These are phyloP conservation scores for Zymoseptoria crescenta DNA, from an alignment of 2,329 filamentous ascomycete genomes.

Conservation along the genomic window DNA sequence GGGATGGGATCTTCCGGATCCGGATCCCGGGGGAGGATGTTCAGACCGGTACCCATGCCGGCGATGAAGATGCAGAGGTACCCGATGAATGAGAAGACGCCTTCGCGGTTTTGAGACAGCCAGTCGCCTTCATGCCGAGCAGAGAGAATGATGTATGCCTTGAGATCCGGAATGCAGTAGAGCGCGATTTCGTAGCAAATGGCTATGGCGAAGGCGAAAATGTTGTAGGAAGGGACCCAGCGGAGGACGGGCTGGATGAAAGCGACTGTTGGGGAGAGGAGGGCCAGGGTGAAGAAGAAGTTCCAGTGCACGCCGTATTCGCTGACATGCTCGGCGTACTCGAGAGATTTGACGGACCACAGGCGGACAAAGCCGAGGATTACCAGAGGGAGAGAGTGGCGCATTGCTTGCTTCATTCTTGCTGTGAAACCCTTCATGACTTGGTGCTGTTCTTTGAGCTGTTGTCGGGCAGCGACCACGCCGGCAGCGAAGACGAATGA, in stretches of 20 bases:
- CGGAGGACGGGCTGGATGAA: conserved; percentile 66
- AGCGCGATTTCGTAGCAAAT: conserved; percentile 67
- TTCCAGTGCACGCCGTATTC: conserved; percentile 99
- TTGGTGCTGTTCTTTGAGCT: conserved; percentile 54
- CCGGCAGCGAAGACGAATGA: conserved; percentile 95
- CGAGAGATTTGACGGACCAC: conserved; percentile 82
- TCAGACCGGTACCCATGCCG: conserved; percentile 75
- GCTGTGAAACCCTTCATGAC: conserved; percentile 42
- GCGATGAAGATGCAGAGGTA: conserved; percentile 93
- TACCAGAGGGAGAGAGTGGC: conserved; percentile 77
- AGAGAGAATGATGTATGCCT: conserved; percentile 73
- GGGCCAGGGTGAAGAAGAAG: conserved; percentile 93
- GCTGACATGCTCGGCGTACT: conserved; percentile 94
- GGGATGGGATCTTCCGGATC: conserved; percentile 15
- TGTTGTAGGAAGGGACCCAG: conserved; percentile 67
- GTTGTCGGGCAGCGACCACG: conserved; percentile 75
- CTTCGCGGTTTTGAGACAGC: conserved; percentile 85
- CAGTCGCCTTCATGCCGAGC: conserved; percentile 60
- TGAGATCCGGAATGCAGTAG: conserved; percentile 63
- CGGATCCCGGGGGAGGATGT: conserved; percentile 57
- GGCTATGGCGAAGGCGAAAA: conserved; percentile 62
- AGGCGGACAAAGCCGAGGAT: conserved; percentile 72
- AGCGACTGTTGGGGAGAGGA: conserved; percentile 83
- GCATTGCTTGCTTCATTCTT: conserved; percentile 59
- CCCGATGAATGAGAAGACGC: conserved; percentile 87